phyloP scores from a whole-genome alignment of 164 flowering plant genomes.

The Umbellularia californica region DNA sequence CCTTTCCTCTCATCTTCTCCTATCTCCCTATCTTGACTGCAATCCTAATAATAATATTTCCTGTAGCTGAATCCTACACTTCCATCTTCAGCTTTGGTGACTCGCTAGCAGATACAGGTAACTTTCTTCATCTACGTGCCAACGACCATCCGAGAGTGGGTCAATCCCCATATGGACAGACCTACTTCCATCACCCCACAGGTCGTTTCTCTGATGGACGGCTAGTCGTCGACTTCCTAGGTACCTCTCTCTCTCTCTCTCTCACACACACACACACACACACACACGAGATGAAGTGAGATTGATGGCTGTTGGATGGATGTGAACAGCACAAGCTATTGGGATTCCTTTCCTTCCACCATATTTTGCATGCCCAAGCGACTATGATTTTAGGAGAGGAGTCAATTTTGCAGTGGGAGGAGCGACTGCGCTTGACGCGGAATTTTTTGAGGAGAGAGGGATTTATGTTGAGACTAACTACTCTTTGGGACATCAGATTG shows the following conservation, averaged over 20 bases:
- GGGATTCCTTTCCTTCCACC: constrained; percentile 46
- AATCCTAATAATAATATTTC: background rate
- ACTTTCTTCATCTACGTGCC: background rate
- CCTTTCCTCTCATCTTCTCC: background rate
- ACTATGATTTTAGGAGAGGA: constrained; percentile 17
- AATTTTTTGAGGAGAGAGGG: constrained; percentile 21
- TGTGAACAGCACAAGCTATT: constrained; percentile 5
- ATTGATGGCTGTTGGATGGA: no score
- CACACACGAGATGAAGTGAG: no score
- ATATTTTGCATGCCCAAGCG: constrained; percentile 15
- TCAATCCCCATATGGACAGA: constrained; percentile 31
- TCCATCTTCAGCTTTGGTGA: constrained; percentile 39
- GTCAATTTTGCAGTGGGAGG: constrained; percentile 60
- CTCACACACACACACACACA: no score
- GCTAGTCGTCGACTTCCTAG: constrained; percentile 33
- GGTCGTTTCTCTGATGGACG: constrained; percentile 44
- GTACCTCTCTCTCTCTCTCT: background rate
- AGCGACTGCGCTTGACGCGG: constrained; percentile 40
- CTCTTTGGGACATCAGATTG: constrained; percentile 27
- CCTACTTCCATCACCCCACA: constrained; percentile 32
- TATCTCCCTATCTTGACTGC: background rate
- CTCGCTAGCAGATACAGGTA: constrained; percentile 40
- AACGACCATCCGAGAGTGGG: background rate
- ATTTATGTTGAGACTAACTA: constrained; percentile 5
- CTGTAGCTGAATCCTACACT: background rate